These are phyloP conservation scores for Microbotryomycetes sp. DNA, from an alignment of 1,284 basidiomycete genomes.

Conservation along the genomic window DNA sequence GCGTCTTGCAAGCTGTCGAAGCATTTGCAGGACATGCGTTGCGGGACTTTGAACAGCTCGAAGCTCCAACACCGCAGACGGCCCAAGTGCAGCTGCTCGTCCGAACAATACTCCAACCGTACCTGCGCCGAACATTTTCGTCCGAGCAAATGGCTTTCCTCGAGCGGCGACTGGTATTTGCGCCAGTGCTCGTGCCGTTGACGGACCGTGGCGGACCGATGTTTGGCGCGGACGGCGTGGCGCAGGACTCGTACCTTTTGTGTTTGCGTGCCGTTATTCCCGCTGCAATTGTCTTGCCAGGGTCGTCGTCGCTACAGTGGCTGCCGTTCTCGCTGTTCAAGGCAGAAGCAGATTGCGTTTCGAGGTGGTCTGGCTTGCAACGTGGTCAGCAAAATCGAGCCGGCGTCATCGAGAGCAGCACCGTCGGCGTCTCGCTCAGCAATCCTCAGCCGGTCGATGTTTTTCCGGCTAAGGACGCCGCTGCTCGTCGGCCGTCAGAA, in stretches of 20 bases:
- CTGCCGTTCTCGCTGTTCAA: slow-evolving; percentile 45
- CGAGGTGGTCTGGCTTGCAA: neutral
- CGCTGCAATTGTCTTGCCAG: slow-evolving; percentile 42
- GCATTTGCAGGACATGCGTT: slow-evolving; percentile 15
- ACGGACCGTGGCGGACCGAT: slow-evolving; percentile 28
- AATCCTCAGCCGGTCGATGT: neutral
- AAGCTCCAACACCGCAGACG: slow-evolving; percentile 33
- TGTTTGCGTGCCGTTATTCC: slow-evolving; percentile 45
- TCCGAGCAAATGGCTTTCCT: slow-evolving; percentile 5
- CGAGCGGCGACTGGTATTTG: slow-evolving; percentile 17
- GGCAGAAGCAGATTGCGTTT: slow-evolving; percentile 44
- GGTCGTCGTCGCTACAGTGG: slow-evolving; percentile 39
- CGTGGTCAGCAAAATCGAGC: neutral
- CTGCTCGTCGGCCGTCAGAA: neutral
- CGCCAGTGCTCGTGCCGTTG: slow-evolving; percentile 26
- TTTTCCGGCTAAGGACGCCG: neutral
- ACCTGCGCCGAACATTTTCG: slow-evolving; percentile 15
- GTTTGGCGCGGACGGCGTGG: slow-evolving; percentile 6
- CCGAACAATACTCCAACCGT: slow-evolving; percentile 9
- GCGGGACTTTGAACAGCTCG: slow-evolving; percentile 9
- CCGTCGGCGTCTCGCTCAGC: neutral
- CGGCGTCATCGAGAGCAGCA: neutral
- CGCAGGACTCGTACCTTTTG: slow-evolving; percentile 41
- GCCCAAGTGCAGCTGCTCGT: slow-evolving; percentile 8
- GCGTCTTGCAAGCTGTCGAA: slow-evolving; percentile 3